These are phyloP conservation scores for Claviceps sp. DNA, from an alignment of 2,329 filamentous ascomycete genomes.

Conservation along the genomic window DNA sequence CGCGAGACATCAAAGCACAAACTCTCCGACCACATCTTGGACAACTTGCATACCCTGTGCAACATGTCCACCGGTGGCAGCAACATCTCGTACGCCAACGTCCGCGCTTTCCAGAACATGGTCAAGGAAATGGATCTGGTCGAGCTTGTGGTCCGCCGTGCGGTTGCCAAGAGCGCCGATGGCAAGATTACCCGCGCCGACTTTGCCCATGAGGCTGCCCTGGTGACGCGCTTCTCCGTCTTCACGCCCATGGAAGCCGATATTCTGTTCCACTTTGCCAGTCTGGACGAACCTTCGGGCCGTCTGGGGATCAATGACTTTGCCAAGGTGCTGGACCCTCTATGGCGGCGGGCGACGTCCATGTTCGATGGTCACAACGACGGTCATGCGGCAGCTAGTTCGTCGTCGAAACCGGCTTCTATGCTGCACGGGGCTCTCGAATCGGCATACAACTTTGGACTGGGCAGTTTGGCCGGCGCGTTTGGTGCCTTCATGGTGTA, in stretches of 20 bases:
- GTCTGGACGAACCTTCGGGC: conserved; percentile 78
- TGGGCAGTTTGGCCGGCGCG: conserved; percentile 83
- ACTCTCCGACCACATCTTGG: conserved; percentile 87
- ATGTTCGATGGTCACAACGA: conserved; percentile 36
- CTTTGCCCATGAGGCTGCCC: conserved; percentile 87
- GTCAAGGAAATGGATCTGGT: conserved; percentile 97
- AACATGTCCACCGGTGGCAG: conserved; percentile 73
- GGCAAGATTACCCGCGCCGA: conserved; percentile 89
- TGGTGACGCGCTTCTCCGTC: conserved; percentile 81
- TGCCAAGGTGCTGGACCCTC: conserved; percentile 84
- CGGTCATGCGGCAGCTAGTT: conserved; percentile 10
- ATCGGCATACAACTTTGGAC: conserved; percentile 77
- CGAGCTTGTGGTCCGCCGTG: conserved; percentile 82
- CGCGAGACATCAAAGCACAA: conserved; percentile 87
- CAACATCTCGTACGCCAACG: conserved; percentile 96
- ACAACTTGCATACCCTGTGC: conserved; percentile 84
- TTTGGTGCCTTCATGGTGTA: conserved; percentile 99
- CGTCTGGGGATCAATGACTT: conserved; percentile 75
- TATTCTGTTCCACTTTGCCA: conserved; percentile 96
- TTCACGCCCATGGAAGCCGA: conserved; percentile 99
- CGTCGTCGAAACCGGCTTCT: conserved; percentile 11
- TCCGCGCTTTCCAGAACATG: conserved; percentile 95
- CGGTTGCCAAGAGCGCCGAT: conserved; percentile 68
- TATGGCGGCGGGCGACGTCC: conserved; percentile 55
- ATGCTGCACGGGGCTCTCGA: conserved; percentile 48